Percentiles rank a stretch among this genome's conserved stretches.
These are phyloP conservation scores for Fraxinus ornus DNA, from an alignment of 305 asterid genomes.

Conservation along the genomic window DNA sequence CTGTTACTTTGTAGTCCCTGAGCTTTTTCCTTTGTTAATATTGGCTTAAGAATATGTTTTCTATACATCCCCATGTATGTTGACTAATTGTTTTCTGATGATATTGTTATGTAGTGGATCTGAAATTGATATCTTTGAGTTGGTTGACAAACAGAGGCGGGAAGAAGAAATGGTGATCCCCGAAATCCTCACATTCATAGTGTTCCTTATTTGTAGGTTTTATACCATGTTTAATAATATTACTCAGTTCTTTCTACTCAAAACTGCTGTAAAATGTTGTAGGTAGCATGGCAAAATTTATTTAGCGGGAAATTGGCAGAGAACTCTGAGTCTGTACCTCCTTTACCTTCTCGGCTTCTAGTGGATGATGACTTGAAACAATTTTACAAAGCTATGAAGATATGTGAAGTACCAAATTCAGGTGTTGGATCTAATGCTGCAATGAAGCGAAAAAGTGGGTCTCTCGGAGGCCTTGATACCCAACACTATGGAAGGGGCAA, in stretches of 20 bases:
- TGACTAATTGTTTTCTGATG: slow-evolving; percentile 23
- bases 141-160: slow-evolving; percentile 75
- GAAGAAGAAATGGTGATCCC: slow-evolving; percentile 76
- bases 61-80: background rate
- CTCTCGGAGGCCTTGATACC: slow-evolving; percentile 84
- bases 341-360: slow-evolving; percentile 84
- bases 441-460: slow-evolving; percentile 73
- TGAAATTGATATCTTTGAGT: slow-evolving; percentile 90
- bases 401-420: slow-evolving; percentile 51
- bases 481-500: slow-evolving; percentile 99
- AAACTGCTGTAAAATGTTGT: slow-evolving; percentile 22
- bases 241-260: slow-evolving; percentile 20
- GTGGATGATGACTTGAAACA: slow-evolving; percentile 75
- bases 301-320: slow-evolving; percentile 44
- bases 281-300: slow-evolving; percentile 77
- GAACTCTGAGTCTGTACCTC: slow-evolving; percentile 54
- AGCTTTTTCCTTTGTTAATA: background rate
- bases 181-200: slow-evolving; percentile 19
- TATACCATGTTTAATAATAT: background rate
- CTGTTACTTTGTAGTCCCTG: background rate
- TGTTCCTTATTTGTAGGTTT: slow-evolving; percentile 20
- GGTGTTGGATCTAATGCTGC: slow-evolving; percentile 55
- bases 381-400: slow-evolving; percentile 88
- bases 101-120: slow-evolving; percentile 60
- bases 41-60: slow-evolving; percentile 14